Base-by-base conservation (phyloP, 2,329 filamentous ascomycete genomes). In the Venturia oleaginea region DNA sequence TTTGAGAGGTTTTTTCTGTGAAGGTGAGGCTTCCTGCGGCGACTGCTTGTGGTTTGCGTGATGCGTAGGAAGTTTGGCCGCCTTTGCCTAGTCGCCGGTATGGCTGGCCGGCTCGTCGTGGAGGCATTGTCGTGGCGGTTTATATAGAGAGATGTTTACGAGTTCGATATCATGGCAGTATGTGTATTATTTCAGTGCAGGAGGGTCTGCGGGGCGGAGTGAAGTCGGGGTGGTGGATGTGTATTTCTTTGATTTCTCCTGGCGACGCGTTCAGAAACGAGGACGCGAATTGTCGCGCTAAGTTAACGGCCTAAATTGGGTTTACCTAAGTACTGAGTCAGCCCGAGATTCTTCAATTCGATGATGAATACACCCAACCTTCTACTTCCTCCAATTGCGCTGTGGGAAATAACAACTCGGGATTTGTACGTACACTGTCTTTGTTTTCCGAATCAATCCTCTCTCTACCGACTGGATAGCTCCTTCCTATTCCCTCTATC, bases 1-100 rank as follows among this genome's bases (percentile, higher is more conserved):
- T 91, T 71, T 91, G 86, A 8, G 92, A 95, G 0, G 92, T 97
- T 62, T 85, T 88, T 80, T 99, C 95, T 64, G 86, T 86, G 64
- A 89, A 85, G 54, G 89, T 83, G 60, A 89, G 79, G 32, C 86
- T 85, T 8, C 88, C 87, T 40, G 90, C 86, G 65, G 93, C 86
- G 69, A 97, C 90, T 4, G 91, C 95, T 42, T 59, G 54, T 11
- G 38, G 46, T 27, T 83, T 84, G 61, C 82, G 80, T 68, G 83
- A 82, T 67, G 78, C 79, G 71, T 77, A 74, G 60, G 75, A 73
- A 55, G 76, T 73, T 68, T 75, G 75, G 68, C 73, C 75, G 64
- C 71, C 67, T 67, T 76, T 77, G 69, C 75, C 75, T 64, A 79
- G 75, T 67, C 78, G 77, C 68, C 76, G 75, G 67, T 73, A 76